These are phyloP conservation scores for Teratosphaeria viscida DNA, from an alignment of 2,329 filamentous ascomycete genomes.

Conservation along the genomic window DNA sequence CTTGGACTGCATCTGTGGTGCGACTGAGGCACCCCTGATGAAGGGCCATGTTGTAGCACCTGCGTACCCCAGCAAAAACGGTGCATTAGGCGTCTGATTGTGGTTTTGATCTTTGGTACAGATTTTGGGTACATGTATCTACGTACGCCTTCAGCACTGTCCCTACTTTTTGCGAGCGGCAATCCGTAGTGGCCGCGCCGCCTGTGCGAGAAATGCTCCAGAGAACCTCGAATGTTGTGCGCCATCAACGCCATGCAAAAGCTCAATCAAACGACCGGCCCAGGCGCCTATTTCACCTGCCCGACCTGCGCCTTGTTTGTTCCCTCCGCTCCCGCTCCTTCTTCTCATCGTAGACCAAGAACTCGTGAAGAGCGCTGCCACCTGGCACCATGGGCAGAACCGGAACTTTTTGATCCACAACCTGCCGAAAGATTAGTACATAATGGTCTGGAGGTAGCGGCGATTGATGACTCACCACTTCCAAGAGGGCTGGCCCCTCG, in stretches of 20 bases:
- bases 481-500: conserved; percentile 84
- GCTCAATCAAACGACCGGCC: not conserved
- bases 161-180: not conserved
- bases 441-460: not conserved
- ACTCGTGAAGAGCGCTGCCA: conserved; percentile 81
- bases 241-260: not conserved
- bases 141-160: not conserved
- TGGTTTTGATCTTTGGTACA: not conserved
- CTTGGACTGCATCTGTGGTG: no score
- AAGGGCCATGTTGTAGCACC: no score
- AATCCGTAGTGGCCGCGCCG: not conserved
- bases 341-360: conserved; percentile 74
- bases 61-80: no score
- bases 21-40: no score
- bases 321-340: conserved; percentile 31
- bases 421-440: conserved; percentile 13
- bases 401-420: conserved; percentile 81
- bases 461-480: conserved; percentile 45
- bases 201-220: not conserved
- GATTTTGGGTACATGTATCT: not conserved
- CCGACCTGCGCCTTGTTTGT: conserved; percentile 27
- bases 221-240: not conserved
- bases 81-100: not conserved
- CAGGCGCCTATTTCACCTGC: conserved; percentile 17
- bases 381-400: conserved; percentile 96